A percentile compares a stretch with the other conserved stretches of the same genome.
Conservation (phyloP, 2,329 filamentous ascomycete species). For the Metarhizium sp. region DNA sequence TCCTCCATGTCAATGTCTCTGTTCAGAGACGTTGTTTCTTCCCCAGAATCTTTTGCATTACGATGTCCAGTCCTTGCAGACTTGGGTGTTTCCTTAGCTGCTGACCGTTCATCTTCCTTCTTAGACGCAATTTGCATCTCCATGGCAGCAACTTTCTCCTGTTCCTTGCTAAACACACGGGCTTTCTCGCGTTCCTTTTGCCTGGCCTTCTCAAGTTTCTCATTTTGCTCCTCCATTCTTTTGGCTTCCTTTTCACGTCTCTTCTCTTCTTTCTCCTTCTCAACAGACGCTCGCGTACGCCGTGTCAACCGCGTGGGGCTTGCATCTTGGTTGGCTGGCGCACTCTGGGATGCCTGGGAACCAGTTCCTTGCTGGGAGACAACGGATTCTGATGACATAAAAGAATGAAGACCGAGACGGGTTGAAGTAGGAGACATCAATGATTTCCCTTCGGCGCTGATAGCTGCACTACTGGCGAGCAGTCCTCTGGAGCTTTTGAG, state of each 20-base stretch:
- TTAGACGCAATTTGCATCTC: slow-evolving; percentile 44
- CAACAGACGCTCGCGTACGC: slow-evolving; percentile 48
- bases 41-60: slow-evolving; percentile 31
- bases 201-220: slow-evolving; percentile 56
- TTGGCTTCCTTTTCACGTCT: slow-evolving; percentile 57
- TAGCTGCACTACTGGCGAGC: slow-evolving; percentile 64
- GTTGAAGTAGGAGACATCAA: slow-evolving; percentile 44
- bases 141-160: slow-evolving; percentile 43
- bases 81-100: slow-evolving; percentile 32
- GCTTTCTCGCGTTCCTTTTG: slow-evolving; percentile 64
- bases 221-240: slow-evolving; percentile 49
- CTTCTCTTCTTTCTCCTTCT: slow-evolving; percentile 56
- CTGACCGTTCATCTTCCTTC: slow-evolving; percentile 39
- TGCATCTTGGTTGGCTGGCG: slow-evolving; percentile 9
- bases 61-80: slow-evolving; percentile 42
- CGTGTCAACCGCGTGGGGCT: slow-evolving; percentile 37
- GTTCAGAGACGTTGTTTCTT: slow-evolving; percentile 19
- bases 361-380: slow-evolving; percentile 15
- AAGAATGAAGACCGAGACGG: slow-evolving; percentile 33
- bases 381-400: slow-evolving; percentile 40
- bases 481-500: slow-evolving; percentile 80
- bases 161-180: slow-evolving; percentile 46
- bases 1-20: slow-evolving; percentile 48
- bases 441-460: slow-evolving; percentile 53
- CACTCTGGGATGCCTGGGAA: slow-evolving; percentile 12